Base-by-base conservation (phyloP, 1,284 basidiomycete genomes). In the Ustanciosporium gigantosporum region DNA sequence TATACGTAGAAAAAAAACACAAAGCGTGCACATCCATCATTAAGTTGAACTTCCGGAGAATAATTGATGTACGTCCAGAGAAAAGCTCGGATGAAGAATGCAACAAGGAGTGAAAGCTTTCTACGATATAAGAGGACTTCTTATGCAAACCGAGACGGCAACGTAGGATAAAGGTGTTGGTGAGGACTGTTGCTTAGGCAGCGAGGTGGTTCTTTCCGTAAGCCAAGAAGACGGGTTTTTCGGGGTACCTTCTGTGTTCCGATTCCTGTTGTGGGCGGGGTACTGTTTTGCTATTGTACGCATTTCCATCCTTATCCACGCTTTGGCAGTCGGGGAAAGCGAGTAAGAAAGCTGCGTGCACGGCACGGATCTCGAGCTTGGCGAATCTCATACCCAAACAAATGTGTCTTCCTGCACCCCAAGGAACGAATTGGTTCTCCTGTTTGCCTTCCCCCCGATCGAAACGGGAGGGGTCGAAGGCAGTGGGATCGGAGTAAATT, bases 361-460 rank as follows among this genome's bases (percentile, higher is more conserved):
- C 42, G 8, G 49, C 42, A 6, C 40, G 47, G 25, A 69, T 59
- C 25, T 69, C 66, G 21, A 66, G 31, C 36, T 68, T 66, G 16
- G 66, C 61, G 24, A 68, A 68, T 2, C 55, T 35, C 57, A 68
- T 66, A 4, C 66, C 66, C 2, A 60, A 29, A 19, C 66, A 69
- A 11, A 66, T 36, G 22, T 69, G 66, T 22, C 56, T 35, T 4
- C 66, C 66, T 23, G 49, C 31, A 21, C 66, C 66, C 66, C 66
- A 69, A 24, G 55, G 57, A 0, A 69, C 42, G 17, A 69, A 69
- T 17, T 69, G 62, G 13, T 49, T 41, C 8, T 58, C 55, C 6
- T 48, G 46, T 15, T 44, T 49, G 5, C 66, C 66, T 31, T 69
- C 61, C 3, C 58, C 57, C 13, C 57, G 29, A 0, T 27, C 37